phyloP scores from a whole-genome alignment of 1,284 basidiomycete genomes.

The Kwoniella shivajii region DNA sequence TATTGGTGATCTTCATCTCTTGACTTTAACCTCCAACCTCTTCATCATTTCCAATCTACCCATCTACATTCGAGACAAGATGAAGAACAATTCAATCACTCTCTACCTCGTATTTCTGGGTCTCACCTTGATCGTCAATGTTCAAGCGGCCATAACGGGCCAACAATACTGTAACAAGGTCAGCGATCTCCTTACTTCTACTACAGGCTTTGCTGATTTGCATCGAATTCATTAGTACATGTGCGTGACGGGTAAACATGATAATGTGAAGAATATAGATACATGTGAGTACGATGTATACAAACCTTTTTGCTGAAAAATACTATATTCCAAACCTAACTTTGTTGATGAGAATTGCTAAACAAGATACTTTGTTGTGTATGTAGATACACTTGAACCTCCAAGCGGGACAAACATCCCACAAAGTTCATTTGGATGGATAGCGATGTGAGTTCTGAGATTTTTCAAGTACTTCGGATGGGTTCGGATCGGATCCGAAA shows the following conservation, averaged over 20 bases:
- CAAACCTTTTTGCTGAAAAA: too few relatives aligned
- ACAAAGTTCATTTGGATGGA: constrained; percentile 61
- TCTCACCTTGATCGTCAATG: neutral
- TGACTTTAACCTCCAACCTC: too few relatives aligned
- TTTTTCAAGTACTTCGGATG: neutral
- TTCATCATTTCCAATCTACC: too few relatives aligned
- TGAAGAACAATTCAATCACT: neutral
- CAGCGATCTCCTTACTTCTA: neutral
- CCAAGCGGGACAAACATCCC: constrained; percentile 20
- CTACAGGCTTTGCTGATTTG: neutral
- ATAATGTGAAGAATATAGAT: constrained; percentile 24
- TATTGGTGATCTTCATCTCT: too few relatives aligned
- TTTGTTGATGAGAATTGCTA: too few relatives aligned
- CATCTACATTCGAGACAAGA: too few relatives aligned
- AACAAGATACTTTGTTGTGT: neutral
- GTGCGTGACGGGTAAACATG: constrained; percentile 32
- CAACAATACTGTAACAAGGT: constrained; percentile 22
- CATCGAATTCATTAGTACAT: constrained; percentile 21
- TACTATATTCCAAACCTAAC: too few relatives aligned
- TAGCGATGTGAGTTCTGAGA: constrained; percentile 56
- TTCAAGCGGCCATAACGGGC: constrained; percentile 19
- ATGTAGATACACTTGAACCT: constrained; percentile 29
- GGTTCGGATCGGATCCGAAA: too few relatives aligned
- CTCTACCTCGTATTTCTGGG: neutral
- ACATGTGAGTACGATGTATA: constrained; percentile 36